Evolutionary conservation across 2,329 filamentous ascomycete genomes (phyloP).

Genomic region (Cordyceps javanica): DNA sequence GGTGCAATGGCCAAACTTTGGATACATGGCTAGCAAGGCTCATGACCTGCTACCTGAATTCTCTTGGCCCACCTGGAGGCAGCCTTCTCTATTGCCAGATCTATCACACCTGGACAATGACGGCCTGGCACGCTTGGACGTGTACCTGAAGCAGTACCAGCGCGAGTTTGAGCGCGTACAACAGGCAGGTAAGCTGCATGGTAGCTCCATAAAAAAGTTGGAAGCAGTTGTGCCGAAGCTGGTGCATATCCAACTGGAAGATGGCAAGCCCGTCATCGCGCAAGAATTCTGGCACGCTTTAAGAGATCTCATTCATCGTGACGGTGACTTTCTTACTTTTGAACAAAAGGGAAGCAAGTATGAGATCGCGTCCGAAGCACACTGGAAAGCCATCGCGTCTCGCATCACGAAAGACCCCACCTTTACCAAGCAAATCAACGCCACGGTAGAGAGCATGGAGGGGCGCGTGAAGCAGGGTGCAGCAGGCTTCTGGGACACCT

Average conservation of each 20-base stretch:
- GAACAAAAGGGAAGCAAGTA: constrained; percentile 33
- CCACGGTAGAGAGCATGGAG: constrained; percentile 21
- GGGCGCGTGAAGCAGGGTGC: constrained; percentile 19
- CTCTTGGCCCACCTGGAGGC: constrained; percentile 8
- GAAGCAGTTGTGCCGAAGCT: constrained; percentile 47
- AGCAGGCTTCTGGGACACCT: constrained; percentile 43
- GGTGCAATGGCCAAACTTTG: constrained; percentile 15
- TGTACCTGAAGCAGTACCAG: constrained; percentile 22
- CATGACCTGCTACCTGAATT: constrained; percentile 2
- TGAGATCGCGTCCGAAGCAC: constrained; percentile 36
- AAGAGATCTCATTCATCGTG: constrained; percentile 44
- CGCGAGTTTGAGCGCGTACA: constrained; percentile 26
- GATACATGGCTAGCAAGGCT: constrained; percentile 17
- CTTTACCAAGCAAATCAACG: constrained; percentile 23
- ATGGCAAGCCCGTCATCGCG: constrained; percentile 49
- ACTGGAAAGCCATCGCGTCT: constrained; percentile 41
- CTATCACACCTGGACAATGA: constrained; percentile 14
- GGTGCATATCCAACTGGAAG: constrained; percentile 47
- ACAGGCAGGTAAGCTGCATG: constrained; percentile 28
- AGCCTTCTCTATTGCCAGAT: constrained; percentile 1
- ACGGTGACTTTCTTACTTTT: constrained; percentile 41
- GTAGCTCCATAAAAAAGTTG: constrained; percentile 36
- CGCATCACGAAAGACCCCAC: constrained; percentile 32
- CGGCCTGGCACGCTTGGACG: constrained; percentile 17
- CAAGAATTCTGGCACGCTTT: constrained; percentile 62